phyloP scores from a whole-genome alignment of 306 rosid species.

The Fagus crenata region DNA sequence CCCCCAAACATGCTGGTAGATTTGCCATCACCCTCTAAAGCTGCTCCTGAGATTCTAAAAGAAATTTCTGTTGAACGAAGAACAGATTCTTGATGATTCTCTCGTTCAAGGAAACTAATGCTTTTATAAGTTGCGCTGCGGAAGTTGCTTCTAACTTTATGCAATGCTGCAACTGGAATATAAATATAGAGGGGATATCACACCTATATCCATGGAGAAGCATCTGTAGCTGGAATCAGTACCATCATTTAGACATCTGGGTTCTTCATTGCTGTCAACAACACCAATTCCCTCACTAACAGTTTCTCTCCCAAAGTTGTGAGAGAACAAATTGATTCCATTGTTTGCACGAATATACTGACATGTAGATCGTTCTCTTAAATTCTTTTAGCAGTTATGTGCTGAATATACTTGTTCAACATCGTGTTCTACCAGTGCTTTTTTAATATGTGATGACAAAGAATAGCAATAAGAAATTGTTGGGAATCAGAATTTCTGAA shows the following conservation, averaged over 20 bases:
- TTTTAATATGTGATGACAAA: neutral
- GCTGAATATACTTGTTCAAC: neutral
- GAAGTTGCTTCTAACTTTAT: constrained; percentile 20
- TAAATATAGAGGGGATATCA: neutral
- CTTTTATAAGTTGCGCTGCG: neutral
- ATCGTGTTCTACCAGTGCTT: neutral
- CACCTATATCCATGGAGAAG: neutral
- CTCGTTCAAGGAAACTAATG: neutral
- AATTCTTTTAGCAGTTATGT: neutral
- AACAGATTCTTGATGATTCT: constrained; percentile 51
- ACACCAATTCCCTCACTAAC: constrained; percentile 1
- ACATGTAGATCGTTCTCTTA: neutral
- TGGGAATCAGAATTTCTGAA: neutral
- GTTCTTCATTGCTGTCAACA: constrained; percentile 8
- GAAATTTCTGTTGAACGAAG: constrained; percentile 61
- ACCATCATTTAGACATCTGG: neutral
- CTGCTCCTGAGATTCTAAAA: constrained; percentile 62
- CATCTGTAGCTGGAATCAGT: constrained; percentile 5
- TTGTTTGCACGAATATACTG: neutral
- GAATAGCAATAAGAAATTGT: neutral
- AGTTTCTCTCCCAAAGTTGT: constrained; percentile 7
- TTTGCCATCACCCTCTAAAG: constrained; percentile 55
- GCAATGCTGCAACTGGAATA: constrained; percentile 13
- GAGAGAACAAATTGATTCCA: neutral
- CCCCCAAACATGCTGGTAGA: constrained; percentile 73